These are phyloP conservation scores for Agroathelia rolfsii DNA, from an alignment of 1,284 basidiomycete genomes.

Conservation along the genomic window DNA sequence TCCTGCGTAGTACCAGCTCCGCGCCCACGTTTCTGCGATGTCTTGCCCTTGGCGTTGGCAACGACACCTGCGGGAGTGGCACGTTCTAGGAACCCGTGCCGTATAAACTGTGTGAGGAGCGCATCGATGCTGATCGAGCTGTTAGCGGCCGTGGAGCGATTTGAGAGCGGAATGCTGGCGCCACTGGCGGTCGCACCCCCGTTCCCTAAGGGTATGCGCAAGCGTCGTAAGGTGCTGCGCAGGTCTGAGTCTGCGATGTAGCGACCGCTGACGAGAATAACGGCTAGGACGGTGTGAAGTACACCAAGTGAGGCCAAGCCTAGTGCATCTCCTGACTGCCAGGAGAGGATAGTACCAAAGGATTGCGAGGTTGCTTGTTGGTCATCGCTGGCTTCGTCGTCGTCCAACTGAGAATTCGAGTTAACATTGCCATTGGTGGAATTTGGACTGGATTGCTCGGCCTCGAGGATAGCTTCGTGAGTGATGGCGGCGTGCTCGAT, in stretches of 20 bases:
- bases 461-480: slow-evolving; percentile 45
- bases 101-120: slow-evolving; percentile 45
- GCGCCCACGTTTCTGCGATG: slow-evolving; percentile 42
- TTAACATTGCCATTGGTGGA: slow-evolving; percentile 26
- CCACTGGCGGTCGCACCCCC: slow-evolving; percentile 31
- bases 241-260: slow-evolving; percentile 57
- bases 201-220: slow-evolving; percentile 44
- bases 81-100: slow-evolving; percentile 62
- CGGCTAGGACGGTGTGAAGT: slow-evolving; percentile 57
- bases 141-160: too few relatives aligned
- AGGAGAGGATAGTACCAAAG: slow-evolving; percentile 60
- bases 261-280: slow-evolving; percentile 63
- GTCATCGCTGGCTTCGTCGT: slow-evolving; percentile 28
- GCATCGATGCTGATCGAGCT: slow-evolving; percentile 41
- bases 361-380: slow-evolving; percentile 26
- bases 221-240: slow-evolving; percentile 46
- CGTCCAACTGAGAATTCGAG: slow-evolving; percentile 25
- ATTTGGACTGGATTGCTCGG: slow-evolving; percentile 44
- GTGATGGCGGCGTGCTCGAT: slow-evolving; percentile 48
- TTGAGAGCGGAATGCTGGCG: slow-evolving; percentile 36
- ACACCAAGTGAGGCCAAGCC: slow-evolving; percentile 53
- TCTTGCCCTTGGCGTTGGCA: slow-evolving; percentile 19
- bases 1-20: slow-evolving; percentile 28
- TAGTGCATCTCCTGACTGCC: slow-evolving; percentile 56
- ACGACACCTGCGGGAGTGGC: slow-evolving; percentile 34